phyloP scores from a whole-genome alignment of 1,284 basidiomycete genomes.

The Lentinus polychrous region DNA sequence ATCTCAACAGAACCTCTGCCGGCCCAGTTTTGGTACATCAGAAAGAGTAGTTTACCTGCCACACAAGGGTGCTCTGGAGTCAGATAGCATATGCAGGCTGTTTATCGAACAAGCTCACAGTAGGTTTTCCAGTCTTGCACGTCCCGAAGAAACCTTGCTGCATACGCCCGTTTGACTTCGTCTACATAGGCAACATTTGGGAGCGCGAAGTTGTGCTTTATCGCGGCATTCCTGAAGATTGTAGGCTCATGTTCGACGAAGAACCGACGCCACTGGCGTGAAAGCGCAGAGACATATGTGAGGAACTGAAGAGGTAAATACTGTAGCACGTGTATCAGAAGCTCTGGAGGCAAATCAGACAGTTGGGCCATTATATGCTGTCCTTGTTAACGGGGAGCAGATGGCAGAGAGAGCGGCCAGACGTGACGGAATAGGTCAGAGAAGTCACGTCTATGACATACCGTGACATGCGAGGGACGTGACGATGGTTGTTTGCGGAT shows the following conservation, averaged over 20 bases:
- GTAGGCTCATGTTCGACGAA: slow-evolving; percentile 36
- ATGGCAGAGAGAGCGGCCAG: too few species aligned
- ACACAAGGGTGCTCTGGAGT: too few species aligned
- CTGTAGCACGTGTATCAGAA: slow-evolving; percentile 37
- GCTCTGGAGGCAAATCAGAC: slow-evolving; percentile 40
- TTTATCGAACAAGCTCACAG: slow-evolving; percentile 38
- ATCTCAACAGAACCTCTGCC: slow-evolving; percentile 37
- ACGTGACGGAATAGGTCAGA: too few species aligned
- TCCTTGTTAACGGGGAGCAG: not conserved
- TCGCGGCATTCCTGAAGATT: slow-evolving; percentile 48
- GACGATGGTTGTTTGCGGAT: not conserved
- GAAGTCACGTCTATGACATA: too few species aligned
- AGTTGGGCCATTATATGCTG: slow-evolving; percentile 19
- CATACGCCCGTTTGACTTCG: slow-evolving; percentile 24
- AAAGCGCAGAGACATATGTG: slow-evolving; percentile 27
- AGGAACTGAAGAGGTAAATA: slow-evolving; percentile 41
- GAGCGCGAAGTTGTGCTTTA: slow-evolving; percentile 38
- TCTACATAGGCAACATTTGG: slow-evolving; percentile 23
- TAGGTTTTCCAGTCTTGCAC: slow-evolving; percentile 46
- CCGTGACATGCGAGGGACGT: too few species aligned
- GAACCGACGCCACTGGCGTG: slow-evolving; percentile 38
- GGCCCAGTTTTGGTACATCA: slow-evolving; percentile 42
- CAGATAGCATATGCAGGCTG: too few species aligned
- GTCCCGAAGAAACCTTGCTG: slow-evolving; percentile 25
- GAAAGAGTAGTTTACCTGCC: slow-evolving; percentile 1